A percentile compares a stretch with the other conserved stretches of the same genome.
Evolutionary conservation across 305 asterid genomes (phyloP).

Genomic region (Fraxinus albicans): DNA sequence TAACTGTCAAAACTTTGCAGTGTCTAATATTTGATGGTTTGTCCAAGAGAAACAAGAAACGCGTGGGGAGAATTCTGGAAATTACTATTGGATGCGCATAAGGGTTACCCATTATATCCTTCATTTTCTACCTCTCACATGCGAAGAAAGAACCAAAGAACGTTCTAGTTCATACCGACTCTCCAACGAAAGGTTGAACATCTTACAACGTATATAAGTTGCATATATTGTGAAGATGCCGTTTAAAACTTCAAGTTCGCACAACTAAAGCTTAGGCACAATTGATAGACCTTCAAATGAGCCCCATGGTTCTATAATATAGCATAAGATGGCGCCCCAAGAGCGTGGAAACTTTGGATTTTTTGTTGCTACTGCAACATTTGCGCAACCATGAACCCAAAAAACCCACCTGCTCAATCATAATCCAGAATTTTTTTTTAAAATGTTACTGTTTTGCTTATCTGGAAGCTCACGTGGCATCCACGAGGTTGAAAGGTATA

Average conservation of each 20-base stretch:
- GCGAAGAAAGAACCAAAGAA: conserved; percentile 33
- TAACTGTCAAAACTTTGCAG: conserved; percentile 22
- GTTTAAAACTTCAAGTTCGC: background rate
- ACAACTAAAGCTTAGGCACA: too few species aligned
- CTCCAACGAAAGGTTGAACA: conserved; percentile 27
- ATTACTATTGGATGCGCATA: conserved; percentile 41
- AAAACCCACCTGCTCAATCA: too few species aligned
- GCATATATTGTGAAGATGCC: background rate
- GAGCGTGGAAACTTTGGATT: too few species aligned
- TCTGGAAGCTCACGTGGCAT: too few species aligned
- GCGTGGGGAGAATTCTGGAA: conserved; percentile 38
- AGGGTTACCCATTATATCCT: conserved; percentile 33
- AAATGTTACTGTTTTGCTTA: too few species aligned
- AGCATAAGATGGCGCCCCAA: too few species aligned
- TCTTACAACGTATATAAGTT: background rate
- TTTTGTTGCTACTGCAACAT: too few species aligned
- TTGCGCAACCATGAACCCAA: too few species aligned
- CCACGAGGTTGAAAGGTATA: too few species aligned
- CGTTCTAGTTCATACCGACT: conserved; percentile 27
- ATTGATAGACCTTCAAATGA: too few species aligned
- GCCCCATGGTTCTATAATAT: too few species aligned
- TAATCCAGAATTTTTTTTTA: too few species aligned
- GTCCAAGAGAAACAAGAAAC: conserved; percentile 30
- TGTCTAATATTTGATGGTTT: conserved; percentile 16
- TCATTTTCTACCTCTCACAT: conserved; percentile 42